These are phyloP conservation scores for Coemansia asiatica DNA, from an alignment of 192 early-diverging fungal genomes.

Conservation along the genomic window DNA sequence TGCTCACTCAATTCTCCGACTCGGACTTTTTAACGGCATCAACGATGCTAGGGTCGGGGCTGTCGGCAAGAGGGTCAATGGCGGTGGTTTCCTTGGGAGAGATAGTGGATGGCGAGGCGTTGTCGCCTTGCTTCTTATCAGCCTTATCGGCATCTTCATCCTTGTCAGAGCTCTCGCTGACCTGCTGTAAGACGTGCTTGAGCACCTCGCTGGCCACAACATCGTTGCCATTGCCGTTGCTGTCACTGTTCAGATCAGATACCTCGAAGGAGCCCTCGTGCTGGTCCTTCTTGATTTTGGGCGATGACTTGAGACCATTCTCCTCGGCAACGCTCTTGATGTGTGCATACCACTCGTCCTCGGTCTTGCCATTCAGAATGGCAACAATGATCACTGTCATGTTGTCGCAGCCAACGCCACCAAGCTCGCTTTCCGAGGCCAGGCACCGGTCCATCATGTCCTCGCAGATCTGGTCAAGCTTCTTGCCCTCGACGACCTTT, in stretches of 20 bases:
- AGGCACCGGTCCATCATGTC: constrained; percentile 90
- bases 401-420: constrained; percentile 97
- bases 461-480: constrained; percentile 76
- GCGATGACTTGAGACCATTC: constrained; percentile 42
- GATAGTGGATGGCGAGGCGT: neutral
- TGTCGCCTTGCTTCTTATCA: neutral
- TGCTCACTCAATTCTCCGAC: constrained; percentile 18
- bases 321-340: constrained; percentile 52
- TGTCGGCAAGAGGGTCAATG: constrained; percentile 18
- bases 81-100: constrained; percentile 1
- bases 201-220: constrained; percentile 38
- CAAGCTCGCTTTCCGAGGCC: constrained; percentile 82
- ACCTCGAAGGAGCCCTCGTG: constrained; percentile 15
- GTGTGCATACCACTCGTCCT: constrained; percentile 73
- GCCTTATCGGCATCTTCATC: constrained; percentile 3
- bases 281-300: constrained; percentile 32
- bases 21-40: constrained; percentile 15
- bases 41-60: constrained; percentile 14
- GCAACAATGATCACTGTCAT: constrained; percentile 96
- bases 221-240: constrained; percentile 34
- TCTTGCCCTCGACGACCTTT: constrained; percentile 62
- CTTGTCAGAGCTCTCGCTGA: constrained; percentile 8
- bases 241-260: constrained; percentile 21
- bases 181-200: constrained; percentile 20
- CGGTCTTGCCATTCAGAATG: constrained; percentile 73